These are phyloP conservation scores for Vigna hirtella DNA, from an alignment of 306 rosid genomes.

Conservation along the genomic window DNA sequence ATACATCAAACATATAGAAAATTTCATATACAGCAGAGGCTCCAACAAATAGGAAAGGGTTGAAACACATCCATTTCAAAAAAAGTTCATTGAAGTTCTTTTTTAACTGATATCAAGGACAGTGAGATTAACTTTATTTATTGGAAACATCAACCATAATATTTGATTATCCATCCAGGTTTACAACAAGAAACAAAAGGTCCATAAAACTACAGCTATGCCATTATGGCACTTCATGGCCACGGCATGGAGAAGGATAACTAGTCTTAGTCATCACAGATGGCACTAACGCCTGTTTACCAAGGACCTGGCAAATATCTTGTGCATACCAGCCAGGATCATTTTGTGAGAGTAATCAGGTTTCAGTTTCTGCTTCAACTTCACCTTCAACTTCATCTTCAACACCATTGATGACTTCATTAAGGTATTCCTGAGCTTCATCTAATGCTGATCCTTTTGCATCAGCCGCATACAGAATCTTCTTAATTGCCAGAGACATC, in stretches of 20 bases:
- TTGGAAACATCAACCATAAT: slow-evolving; percentile 41
- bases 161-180: slow-evolving; percentile 22
- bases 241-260: slow-evolving; percentile 42
- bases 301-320: slow-evolving; percentile 37
- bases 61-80: slow-evolving; percentile 42
- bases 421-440: slow-evolving; percentile 83
- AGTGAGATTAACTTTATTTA: slow-evolving; percentile 22
- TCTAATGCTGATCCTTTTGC: slow-evolving; percentile 85
- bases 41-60: slow-evolving; percentile 2
- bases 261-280: slow-evolving; percentile 31
- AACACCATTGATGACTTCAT: slow-evolving; percentile 37
- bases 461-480: slow-evolving; percentile 91
- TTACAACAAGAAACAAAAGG: slow-evolving; percentile 40
- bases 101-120: neutral
- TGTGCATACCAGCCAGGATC: slow-evolving; percentile 40
- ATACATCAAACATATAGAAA: neutral
- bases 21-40: neutral
- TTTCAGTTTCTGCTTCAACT: slow-evolving; percentile 44
- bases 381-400: slow-evolving; percentile 18
- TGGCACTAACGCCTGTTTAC: slow-evolving; percentile 27
- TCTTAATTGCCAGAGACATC: slow-evolving; percentile 85
- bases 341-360: slow-evolving; percentile 42
- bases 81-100: neutral
- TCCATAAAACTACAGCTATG: slow-evolving; percentile 41
- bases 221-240: slow-evolving; percentile 44